Percentiles rank a stretch among this genome's conserved stretches.
Evolutionary conservation across 139 green algal genomes (phyloP).

Genomic region (Chlamydomonas schloesseri): DNA sequence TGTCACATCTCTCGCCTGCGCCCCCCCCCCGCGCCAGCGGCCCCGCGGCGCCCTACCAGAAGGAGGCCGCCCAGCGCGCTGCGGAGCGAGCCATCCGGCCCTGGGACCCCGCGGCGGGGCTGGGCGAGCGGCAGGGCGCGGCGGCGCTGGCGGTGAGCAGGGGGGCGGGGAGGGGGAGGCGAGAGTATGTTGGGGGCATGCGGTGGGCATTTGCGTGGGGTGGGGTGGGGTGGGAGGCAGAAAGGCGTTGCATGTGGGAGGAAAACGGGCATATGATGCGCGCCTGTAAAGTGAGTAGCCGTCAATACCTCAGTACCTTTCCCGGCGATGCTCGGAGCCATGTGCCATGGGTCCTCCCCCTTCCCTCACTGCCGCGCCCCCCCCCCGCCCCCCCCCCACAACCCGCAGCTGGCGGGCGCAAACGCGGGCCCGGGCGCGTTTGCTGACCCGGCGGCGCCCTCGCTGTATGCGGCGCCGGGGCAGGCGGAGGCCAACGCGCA

Average conservation of each 20-base stretch:
- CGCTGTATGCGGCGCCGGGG: not conserved
- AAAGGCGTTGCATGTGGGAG: not conserved
- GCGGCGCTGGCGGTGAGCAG: not conserved
- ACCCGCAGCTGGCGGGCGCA: not conserved
- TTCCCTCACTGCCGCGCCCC: not conserved
- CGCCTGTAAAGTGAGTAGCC: too few species aligned
- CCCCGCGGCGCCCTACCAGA: conserved; percentile 48
- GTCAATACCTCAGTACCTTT: too few species aligned
- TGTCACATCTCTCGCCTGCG: too few species aligned
- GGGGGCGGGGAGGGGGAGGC: not conserved
- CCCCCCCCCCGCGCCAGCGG: too few species aligned
- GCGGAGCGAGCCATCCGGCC: conserved; percentile 51
- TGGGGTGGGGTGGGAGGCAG: not conserved
- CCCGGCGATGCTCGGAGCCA: too few species aligned
- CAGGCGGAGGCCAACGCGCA: not conserved
- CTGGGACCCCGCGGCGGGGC: conserved; percentile 45
- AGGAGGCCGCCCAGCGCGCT: conserved; percentile 44
- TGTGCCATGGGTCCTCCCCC: not conserved
- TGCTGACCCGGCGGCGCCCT: not conserved
- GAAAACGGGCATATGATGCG: too few species aligned
- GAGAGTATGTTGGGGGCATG: not conserved
- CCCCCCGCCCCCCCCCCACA: not conserved
- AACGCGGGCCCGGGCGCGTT: conserved; percentile 8
- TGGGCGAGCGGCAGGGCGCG: conserved; percentile 45
- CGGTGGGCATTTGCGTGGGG: not conserved